Evolutionary conservation across 2,329 filamentous ascomycete genomes (phyloP).

Genomic region (Saccharata proteae): DNA sequence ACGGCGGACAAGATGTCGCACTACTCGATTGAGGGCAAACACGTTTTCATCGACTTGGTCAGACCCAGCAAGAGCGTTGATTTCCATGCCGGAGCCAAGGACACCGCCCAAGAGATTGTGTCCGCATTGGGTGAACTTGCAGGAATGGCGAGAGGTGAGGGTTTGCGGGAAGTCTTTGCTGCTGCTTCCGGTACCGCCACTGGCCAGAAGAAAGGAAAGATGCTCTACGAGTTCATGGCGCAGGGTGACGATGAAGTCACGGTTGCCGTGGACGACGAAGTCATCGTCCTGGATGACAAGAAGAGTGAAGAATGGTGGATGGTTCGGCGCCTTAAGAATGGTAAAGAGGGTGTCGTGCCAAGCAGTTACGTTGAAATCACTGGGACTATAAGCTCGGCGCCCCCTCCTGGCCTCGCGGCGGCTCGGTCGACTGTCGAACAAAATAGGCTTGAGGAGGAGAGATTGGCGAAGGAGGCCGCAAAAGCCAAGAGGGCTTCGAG

Average conservation of each 20-base stretch:
- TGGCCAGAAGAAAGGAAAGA: slow-evolving; percentile 66
- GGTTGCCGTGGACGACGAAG: slow-evolving; percentile 79
- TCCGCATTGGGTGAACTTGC: slow-evolving; percentile 77
- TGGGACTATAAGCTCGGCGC: slow-evolving; percentile 46
- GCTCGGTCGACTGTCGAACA: slow-evolving; percentile 64
- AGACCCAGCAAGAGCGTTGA: slow-evolving; percentile 89
- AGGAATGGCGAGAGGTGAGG: slow-evolving; percentile 71
- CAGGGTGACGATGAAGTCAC: slow-evolving; percentile 96
- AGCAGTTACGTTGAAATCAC: slow-evolving; percentile 91
- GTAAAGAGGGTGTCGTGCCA: slow-evolving; percentile 89
- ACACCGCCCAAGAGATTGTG: slow-evolving; percentile 91
- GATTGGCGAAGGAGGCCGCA: slow-evolving; percentile 57
- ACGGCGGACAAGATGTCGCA: slow-evolving; percentile 90
- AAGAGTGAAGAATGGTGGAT: slow-evolving; percentile 99
- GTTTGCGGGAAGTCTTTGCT: slow-evolving; percentile 72
- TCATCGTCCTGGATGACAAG: slow-evolving; percentile 74
- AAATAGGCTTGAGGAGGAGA: slow-evolving; percentile 65
- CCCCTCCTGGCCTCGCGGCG: slow-evolving; percentile 41
- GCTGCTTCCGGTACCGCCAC: slow-evolving; percentile 53
- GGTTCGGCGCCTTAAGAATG: slow-evolving; percentile 78
- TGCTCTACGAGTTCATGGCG: slow-evolving; percentile 93
- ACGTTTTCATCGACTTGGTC: slow-evolving; percentile 90
- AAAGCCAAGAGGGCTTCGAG: slow-evolving; percentile 22
- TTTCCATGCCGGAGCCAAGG: slow-evolving; percentile 93
- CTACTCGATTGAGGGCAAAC: slow-evolving; percentile 95